These are phyloP conservation scores for Spergularia bocconei DNA, from an alignment of 148 eudicot genomes.

Conservation along the genomic window DNA sequence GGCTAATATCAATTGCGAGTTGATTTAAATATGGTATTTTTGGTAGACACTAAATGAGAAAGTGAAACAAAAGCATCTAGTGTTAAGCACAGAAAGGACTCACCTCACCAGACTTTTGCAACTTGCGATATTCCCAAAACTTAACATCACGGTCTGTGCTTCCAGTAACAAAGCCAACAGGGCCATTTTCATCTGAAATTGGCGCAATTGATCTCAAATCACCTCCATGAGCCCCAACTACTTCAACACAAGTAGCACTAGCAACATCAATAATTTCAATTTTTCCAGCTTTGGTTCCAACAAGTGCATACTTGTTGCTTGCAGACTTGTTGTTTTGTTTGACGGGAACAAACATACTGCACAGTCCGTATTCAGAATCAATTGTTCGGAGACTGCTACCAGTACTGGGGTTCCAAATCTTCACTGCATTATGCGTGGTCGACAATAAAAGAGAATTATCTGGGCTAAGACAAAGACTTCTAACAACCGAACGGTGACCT, in stretches of 20 bases:
- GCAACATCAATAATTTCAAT: conserved; percentile 83
- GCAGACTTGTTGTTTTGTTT: conserved; percentile 59
- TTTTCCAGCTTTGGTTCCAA: conserved; percentile 87
- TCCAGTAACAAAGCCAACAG: conserved; percentile 88
- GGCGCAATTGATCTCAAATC: conserved; percentile 66
- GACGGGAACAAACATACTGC: conserved; percentile 85
- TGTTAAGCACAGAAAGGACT: conserved; percentile 28
- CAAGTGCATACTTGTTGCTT: conserved; percentile 70
- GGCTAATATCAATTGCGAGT: background rate
- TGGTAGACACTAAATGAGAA: conserved; percentile 9
- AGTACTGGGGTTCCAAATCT: conserved; percentile 97
- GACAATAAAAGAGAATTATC: conserved; percentile 92
- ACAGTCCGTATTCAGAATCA: conserved; percentile 89
- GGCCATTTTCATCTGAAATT: conserved; percentile 69
- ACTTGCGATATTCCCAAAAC: conserved; percentile 74
- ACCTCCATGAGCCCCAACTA: conserved; percentile 89
- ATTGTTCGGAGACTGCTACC: conserved; percentile 85
- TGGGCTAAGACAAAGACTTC: conserved; percentile 86
- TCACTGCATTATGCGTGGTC: conserved; percentile 81
- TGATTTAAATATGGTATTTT: background rate
- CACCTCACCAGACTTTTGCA: conserved; percentile 56
- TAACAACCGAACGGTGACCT: conserved; percentile 89
- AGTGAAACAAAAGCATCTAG: background rate
- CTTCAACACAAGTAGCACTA: conserved; percentile 85
- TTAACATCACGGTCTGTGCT: conserved; percentile 92